phyloP scores from a whole-genome alignment of 331 rosid species.

The Malus hybrid region DNA sequence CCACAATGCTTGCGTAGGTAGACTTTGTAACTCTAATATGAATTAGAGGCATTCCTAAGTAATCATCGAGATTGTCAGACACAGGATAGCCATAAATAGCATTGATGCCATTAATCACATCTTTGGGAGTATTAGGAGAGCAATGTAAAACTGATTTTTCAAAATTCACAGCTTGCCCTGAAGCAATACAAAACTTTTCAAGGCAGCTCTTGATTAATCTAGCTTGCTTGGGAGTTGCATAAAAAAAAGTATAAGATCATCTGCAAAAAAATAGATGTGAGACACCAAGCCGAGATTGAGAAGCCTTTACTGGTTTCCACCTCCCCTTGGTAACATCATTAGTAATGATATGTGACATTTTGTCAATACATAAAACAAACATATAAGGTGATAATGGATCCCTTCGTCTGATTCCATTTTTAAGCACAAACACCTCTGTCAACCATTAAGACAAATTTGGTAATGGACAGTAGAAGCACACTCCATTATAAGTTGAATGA shows the following conservation, averaged over 20 bases:
- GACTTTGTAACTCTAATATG: neutral
- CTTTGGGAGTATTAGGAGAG: neutral
- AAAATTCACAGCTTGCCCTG: neutral
- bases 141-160: neutral
- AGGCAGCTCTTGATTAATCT: neutral
- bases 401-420: neutral
- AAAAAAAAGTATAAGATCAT: neutral
- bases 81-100: neutral
- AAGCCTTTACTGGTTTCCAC: neutral
- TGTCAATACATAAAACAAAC: neutral
- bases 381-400: neutral
- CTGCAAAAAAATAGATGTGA: neutral
- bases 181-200: fast-evolving
- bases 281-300: neutral
- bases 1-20: neutral
- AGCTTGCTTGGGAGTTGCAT: neutral
- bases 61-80: neutral
- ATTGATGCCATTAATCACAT: neutral
- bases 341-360: neutral
- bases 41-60: neutral
- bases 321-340: too few species aligned
- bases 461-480: neutral
- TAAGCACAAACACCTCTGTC: fast-evolving
- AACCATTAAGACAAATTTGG: neutral
- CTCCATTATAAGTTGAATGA: neutral